phyloP scores from a whole-genome alignment of 441 rosid genomes.

The Gossypium schwendimanii region DNA sequence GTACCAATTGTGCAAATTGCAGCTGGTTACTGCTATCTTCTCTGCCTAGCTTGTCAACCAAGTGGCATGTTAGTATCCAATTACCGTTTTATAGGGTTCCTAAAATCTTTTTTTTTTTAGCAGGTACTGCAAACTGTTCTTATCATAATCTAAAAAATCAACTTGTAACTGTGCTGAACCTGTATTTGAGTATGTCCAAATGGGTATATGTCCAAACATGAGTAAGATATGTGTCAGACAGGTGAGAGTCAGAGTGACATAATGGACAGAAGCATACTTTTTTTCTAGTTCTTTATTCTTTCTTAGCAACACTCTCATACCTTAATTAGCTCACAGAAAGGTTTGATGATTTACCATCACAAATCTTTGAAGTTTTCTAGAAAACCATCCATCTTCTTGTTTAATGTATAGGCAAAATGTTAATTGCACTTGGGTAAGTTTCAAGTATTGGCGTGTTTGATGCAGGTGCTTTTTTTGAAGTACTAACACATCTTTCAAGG shows the following conservation, averaged over 20 bases:
- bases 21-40: slow-evolving; percentile 94
- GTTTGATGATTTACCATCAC: not conserved
- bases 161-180: not conserved
- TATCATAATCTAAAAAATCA: not conserved
- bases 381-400: not conserved
- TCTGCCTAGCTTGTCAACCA: slow-evolving; percentile 93
- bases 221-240: not conserved
- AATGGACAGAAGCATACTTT: not conserved
- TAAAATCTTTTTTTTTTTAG: not conserved
- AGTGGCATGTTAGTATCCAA: slow-evolving; percentile 76
- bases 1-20: slow-evolving; percentile 86
- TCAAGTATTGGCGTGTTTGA: too few species aligned
- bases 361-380: not conserved
- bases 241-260: not conserved
- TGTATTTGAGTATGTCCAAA: not conserved
- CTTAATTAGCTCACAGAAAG: not conserved
- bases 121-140: not conserved
- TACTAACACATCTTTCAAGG: not conserved
- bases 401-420: not conserved
- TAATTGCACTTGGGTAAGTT: not conserved
- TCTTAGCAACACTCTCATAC: not conserved
- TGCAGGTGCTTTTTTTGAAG: too few species aligned
- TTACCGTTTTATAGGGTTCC: not conserved
- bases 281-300: not conserved
- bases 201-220: not conserved